These are phyloP conservation scores for Boletus rubropictus DNA, from an alignment of 768 basidiomycete species.

Conservation along the genomic window DNA sequence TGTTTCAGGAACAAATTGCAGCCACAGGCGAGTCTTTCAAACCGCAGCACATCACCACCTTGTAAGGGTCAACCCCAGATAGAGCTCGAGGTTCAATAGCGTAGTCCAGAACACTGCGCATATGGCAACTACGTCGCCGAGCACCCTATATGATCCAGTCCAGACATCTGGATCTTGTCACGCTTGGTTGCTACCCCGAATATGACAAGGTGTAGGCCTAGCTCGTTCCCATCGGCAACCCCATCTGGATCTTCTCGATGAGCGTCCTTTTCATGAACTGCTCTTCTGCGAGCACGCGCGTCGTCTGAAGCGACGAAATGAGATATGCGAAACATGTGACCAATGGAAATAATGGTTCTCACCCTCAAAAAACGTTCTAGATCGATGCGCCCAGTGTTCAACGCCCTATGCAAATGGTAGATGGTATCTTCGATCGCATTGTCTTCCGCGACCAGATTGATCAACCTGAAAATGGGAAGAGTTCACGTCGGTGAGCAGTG, in stretches of 20 bases:
- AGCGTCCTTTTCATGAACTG: slow-evolving; percentile 96
- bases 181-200: slow-evolving; percentile 27
- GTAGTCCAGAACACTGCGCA: slow-evolving; percentile 31
- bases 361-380: slow-evolving; percentile 92
- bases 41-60: slow-evolving; percentile 20
- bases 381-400: slow-evolving; percentile 88
- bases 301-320: slow-evolving; percentile 47
- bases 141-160: slow-evolving; percentile 27
- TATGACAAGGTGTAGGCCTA: slow-evolving; percentile 37
- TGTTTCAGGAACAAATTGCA: slow-evolving; percentile 25
- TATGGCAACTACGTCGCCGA: slow-evolving; percentile 36
- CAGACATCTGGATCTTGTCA: slow-evolving; percentile 23
- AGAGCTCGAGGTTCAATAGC: slow-evolving; percentile 16
- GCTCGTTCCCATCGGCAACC: slow-evolving; percentile 47
- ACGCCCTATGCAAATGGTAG: slow-evolving; percentile 90
- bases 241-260: slow-evolving; percentile 79
- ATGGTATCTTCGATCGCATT: slow-evolving; percentile 98
- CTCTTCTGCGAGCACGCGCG: slow-evolving; percentile 85
- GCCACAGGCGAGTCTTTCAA: slow-evolving; percentile 20
- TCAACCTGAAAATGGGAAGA: slow-evolving; percentile 50
- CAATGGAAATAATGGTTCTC: slow-evolving; percentile 29
- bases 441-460: slow-evolving; percentile 98
- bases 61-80: slow-evolving; percentile 21
- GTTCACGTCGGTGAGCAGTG: slow-evolving; percentile 14
- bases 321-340: slow-evolving; percentile 14